A percentile compares a stretch with the other conserved stretches of the same genome.
These are phyloP conservation scores for Fraxinus velutina DNA, from an alignment of 305 asterid genomes.

Conservation along the genomic window DNA sequence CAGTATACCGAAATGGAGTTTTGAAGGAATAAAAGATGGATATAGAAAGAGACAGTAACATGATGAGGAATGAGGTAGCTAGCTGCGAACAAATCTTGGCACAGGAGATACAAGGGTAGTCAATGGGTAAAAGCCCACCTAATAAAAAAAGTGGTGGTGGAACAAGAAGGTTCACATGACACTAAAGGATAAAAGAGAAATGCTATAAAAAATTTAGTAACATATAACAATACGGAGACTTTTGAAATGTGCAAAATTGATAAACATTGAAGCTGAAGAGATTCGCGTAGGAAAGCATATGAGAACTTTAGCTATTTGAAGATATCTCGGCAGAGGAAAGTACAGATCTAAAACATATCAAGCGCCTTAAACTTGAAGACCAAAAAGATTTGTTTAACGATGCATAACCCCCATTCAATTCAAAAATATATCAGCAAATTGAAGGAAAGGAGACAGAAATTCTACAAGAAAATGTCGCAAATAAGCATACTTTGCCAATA, in stretches of 20 bases:
- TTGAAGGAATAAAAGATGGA: not conserved
- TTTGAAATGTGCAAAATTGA: too few species aligned
- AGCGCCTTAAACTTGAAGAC: not conserved
- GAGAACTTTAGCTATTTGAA: not conserved
- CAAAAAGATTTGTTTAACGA: not conserved
- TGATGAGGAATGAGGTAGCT: not conserved
- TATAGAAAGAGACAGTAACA: not conserved
- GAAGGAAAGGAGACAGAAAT: constrained; percentile 7
- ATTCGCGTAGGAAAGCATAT: not conserved
- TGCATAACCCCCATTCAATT: not conserved
- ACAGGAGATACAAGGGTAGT: not conserved
- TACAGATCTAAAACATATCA: not conserved
- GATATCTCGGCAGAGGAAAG: not conserved
- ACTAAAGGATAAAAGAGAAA: not conserved
- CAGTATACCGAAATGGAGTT: not conserved
- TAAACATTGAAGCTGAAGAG: not conserved
- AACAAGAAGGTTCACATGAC: not conserved
- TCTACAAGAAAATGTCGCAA: constrained; percentile 6
- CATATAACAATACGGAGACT: not conserved
- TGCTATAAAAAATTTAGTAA: not conserved
- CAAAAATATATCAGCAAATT: not conserved
- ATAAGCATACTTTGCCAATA: constrained; percentile 67
- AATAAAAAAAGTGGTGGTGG: not conserved
- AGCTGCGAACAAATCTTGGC: not conserved
- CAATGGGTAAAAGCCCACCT: not conserved